These are phyloP conservation scores for Calonectria naviculata DNA, from an alignment of 2,329 filamentous ascomycete genomes.

Conservation along the genomic window DNA sequence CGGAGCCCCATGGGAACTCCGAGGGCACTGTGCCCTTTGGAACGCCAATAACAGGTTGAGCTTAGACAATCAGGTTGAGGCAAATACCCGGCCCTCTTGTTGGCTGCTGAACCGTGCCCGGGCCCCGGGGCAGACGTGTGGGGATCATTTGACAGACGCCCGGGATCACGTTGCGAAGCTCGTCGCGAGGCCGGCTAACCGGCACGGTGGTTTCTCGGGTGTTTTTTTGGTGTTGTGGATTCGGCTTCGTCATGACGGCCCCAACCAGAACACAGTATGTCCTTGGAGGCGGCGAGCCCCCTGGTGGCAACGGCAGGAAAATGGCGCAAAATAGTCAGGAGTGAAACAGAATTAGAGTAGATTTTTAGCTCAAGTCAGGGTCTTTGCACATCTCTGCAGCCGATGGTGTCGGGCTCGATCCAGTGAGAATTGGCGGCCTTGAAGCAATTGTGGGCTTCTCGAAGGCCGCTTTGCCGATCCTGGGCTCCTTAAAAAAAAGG, in stretches of 20 bases:
- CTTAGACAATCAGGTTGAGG: constrained; percentile 12
- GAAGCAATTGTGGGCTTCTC: background rate
- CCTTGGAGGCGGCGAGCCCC: background rate
- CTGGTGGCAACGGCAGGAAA: background rate
- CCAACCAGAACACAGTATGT: background rate
- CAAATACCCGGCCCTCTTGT: constrained; percentile 10
- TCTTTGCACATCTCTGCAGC: background rate
- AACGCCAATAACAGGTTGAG: background rate
- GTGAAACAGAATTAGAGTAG: background rate
- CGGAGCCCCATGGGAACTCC: constrained; percentile 25
- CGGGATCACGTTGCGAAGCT: background rate
- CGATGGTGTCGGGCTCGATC: background rate
- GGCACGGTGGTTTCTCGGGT: constrained; percentile 25
- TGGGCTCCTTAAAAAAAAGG: background rate
- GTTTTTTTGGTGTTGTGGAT: constrained; percentile 4
- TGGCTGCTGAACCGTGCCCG: constrained; percentile 7
- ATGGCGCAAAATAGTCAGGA: constrained; percentile 7
- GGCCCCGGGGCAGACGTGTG: background rate
- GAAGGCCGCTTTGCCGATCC: background rate
- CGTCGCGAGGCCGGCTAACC: constrained; percentile 6
- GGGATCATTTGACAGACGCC: background rate
- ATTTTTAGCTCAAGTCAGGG: background rate
- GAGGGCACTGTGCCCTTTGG: background rate
- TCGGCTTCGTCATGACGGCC: constrained; percentile 5
- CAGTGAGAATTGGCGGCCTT: background rate